phyloP scores from a whole-genome alignment of 257 asterid genomes.

The Gentiana macrophylla region DNA sequence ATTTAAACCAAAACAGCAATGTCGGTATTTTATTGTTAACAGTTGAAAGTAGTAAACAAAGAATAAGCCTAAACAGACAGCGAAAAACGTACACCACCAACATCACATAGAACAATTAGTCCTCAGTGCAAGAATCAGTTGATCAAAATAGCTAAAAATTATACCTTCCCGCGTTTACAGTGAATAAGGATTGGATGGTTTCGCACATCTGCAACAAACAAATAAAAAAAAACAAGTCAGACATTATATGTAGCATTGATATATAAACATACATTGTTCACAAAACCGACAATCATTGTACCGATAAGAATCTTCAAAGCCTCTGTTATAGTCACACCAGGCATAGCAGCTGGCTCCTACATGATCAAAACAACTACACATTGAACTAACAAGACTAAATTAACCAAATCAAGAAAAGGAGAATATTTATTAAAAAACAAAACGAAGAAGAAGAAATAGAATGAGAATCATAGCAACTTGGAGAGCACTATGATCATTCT shows the following conservation, averaged over 20 bases:
- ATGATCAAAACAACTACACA: constrained; percentile 4
- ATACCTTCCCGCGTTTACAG: constrained; percentile 42
- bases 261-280: not conserved
- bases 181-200: constrained; percentile 43
- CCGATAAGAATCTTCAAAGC: constrained; percentile 35
- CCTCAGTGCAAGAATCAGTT: not conserved
- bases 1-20: not conserved
- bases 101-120: not conserved
- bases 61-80: not conserved
- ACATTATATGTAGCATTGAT: not conserved
- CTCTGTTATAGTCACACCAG: constrained; percentile 25
- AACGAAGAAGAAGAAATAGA: not conserved
- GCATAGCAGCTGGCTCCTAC: constrained; percentile 32
- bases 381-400: not conserved
- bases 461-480: not conserved
- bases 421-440: too few species aligned
- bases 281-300: constrained; percentile 4
- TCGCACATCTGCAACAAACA: constrained; percentile 25
- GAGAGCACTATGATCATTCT: not conserved
- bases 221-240: constrained; percentile 1
- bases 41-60: not conserved
- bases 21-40: too few species aligned
- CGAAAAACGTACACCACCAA: not conserved
- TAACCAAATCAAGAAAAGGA: not conserved
- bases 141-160: not conserved